These are phyloP conservation scores for Tolypocladium album DNA, from an alignment of 2,329 filamentous ascomycete species.

Conservation along the genomic window DNA sequence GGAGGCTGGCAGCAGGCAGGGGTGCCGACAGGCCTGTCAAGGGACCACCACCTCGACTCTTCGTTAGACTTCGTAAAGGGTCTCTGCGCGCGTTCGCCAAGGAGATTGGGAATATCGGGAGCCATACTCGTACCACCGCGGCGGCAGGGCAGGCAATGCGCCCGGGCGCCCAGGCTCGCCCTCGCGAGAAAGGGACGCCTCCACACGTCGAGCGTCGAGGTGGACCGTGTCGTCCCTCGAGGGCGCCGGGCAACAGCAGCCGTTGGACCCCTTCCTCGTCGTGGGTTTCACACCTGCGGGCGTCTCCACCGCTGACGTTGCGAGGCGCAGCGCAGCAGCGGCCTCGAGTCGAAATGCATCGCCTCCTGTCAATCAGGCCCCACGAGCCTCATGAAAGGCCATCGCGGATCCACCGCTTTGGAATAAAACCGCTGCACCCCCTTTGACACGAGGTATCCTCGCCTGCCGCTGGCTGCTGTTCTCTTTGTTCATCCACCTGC, in stretches of 20 bases:
- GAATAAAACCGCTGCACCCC: background rate
- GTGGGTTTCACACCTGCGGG: background rate
- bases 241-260: background rate
- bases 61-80: background rate
- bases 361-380: background rate
- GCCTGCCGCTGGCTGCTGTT: background rate
- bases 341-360: background rate
- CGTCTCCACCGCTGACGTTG: background rate
- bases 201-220: too few relatives aligned
- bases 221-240: background rate
- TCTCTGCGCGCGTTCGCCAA: background rate
- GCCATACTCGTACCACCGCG: background rate
- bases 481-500: background rate
- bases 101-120: background rate
- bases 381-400: background rate
- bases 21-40: background rate
- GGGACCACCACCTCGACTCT: background rate
- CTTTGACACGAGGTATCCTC: background rate
- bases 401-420: background rate
- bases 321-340: background rate
- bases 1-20: background rate
- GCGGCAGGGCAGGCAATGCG: background rate
- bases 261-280: background rate
- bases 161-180: background rate
- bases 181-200: background rate